Evolutionary conservation across 2,329 filamentous ascomycete species (phyloP), one percentile per base, ranked within the genome.

Genomic region (Aspergillus glaucus): DNA sequence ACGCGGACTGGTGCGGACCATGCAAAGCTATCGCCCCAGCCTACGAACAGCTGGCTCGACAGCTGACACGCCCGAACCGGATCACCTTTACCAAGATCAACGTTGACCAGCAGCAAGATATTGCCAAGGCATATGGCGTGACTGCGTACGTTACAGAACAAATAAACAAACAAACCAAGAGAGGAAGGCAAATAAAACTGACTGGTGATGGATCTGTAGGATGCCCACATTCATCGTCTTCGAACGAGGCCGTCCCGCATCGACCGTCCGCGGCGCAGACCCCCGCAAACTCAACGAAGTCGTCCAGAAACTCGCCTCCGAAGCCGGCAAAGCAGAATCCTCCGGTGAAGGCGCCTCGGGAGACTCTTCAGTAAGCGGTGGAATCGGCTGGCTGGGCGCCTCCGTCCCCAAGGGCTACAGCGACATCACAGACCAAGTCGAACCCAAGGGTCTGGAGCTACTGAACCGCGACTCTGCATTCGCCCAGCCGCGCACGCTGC

Each of bases 201-300:
- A 50, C 9, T 43, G 26, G 3, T 37, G 8, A 50, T 49, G 50
- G 34, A 50, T 36, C 30, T 21, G 43, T 32, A 80, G 79, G 55
- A 91, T 92, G 64, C 93, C 93, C 7, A 95, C 91, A n/a, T 95
- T 97, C 69, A 80, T 97, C 63, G 79, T 96, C 61, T 94, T 88
- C 75, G 85, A 86, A 60, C 79, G 86, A 63, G 85, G 84, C 58
- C 76, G 81, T 54, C 74, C 83, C 49, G 78, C 82, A 43, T 79
- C 86, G 46, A 85, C 81, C 60, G 80, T 93, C 51, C 78, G 81
- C 64, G 91, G 90, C 41, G 87, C 87, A 44, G 82, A 95, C 65
- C 79, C 81, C 12, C 71, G 76, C 49, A 83, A 84, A 61, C 81
- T 97, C 14, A 82, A 84, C 61, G 75, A 80, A 37, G 79, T 86